Conservation (phyloP, 1,139 yeast species). For the Hyphopichia wangnamkhiaoensis region DNA sequence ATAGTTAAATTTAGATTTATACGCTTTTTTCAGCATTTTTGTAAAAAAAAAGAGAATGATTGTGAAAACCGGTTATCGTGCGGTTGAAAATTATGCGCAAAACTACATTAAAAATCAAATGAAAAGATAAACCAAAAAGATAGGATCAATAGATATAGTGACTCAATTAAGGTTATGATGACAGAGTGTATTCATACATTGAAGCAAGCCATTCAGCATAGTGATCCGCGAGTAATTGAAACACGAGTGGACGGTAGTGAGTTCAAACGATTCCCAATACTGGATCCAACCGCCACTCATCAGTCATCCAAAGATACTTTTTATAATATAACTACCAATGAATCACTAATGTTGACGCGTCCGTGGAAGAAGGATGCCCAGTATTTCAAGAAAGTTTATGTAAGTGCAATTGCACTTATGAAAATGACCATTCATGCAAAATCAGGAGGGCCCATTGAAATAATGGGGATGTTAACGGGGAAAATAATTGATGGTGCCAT, state of each 20-base stretch:
- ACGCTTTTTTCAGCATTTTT: no score
- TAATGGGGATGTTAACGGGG: conserved; percentile 95
- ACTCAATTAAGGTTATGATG: no score
- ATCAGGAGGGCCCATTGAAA: conserved; percentile 85
- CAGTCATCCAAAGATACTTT: conserved; percentile 2
- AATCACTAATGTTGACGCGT: conserved; percentile 16
- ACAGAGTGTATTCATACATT: conserved; percentile 1
- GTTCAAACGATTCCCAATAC: neutral
- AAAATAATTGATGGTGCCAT: conserved; percentile 59
- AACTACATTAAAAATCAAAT: no score
- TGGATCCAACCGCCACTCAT: neutral
- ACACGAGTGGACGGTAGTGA: neutral
- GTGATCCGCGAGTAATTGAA: neutral
- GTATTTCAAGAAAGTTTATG: conserved; percentile 64
- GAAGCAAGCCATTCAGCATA: neutral
- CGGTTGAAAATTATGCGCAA: no score
- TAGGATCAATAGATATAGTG: no score
- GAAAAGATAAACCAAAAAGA: no score
- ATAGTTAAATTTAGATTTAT: no score
- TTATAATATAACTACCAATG: conserved; percentile 1
- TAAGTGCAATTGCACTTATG: conserved; percentile 73
- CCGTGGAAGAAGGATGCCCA: conserved; percentile 52
- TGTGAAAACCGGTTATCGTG: no score
- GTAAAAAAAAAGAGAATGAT: no score
- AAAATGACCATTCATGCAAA: conserved; percentile 86